phyloP scores from a whole-genome alignment of 2,329 filamentous ascomycete species.

The Pestalotiopsis fici region DNA sequence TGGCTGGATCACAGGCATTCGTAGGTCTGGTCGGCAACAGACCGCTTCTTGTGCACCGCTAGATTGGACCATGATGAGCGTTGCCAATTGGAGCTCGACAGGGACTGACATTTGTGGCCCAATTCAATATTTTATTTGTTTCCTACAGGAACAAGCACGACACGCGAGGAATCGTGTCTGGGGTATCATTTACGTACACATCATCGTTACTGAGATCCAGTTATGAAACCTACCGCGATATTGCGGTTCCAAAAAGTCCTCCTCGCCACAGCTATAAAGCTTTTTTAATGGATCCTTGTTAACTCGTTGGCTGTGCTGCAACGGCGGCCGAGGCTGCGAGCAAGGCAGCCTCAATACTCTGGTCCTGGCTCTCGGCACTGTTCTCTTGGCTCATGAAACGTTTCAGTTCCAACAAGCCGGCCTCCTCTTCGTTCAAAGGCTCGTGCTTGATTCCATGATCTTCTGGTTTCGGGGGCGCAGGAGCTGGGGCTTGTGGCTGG shows the following conservation, averaged over 20 bases:
- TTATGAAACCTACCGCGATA: neutral
- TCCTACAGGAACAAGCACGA: neutral
- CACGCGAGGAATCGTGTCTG: neutral
- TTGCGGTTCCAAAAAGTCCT: neutral
- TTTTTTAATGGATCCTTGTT: neutral
- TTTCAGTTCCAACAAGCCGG: neutral
- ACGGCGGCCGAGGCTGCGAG: neutral
- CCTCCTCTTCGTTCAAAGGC: conserved; percentile 2
- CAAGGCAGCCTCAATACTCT: neutral
- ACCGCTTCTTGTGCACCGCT: neutral
- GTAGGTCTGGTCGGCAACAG: too few species aligned
- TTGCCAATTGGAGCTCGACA: neutral
- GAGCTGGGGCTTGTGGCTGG: neutral
- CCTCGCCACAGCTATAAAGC: neutral
- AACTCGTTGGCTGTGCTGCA: neutral
- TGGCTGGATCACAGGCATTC: too few species aligned
- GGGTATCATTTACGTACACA: conserved; percentile 5
- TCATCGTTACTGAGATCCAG: neutral
- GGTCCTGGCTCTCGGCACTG: neutral
- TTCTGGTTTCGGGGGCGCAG: neutral
- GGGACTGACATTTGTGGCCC: neutral
- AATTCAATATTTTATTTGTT: neutral
- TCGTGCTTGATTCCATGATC: neutral
- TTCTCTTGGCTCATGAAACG: neutral
- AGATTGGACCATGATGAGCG: neutral